Base-by-base conservation (phyloP, 2,329 filamentous ascomycete genomes). In the Fusarium agapanthi region DNA sequence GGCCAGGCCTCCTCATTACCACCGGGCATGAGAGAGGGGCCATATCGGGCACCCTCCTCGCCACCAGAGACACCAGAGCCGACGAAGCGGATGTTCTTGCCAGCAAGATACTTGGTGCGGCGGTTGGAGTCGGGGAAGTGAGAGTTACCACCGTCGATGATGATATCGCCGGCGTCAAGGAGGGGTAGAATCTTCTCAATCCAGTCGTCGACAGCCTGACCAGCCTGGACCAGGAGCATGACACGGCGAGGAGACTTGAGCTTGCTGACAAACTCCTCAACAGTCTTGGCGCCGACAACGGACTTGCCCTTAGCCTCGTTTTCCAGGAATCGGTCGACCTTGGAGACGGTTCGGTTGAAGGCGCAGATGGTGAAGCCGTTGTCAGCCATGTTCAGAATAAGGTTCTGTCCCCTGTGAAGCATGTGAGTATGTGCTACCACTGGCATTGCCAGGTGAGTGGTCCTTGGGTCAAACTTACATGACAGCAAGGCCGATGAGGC, bases 71-170 rank as follows among this genome's bases (percentile, higher is more conserved):
- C 96, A 92, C 96, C 96, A 80, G 92, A 93, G 81, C 96, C 96
- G 83, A 99, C 95, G 83, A 97, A 99, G 81, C 93, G 92, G 85
- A 99, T 93, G 79, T 94, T 93, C 92, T 98, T 98, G 80, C 83
- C 79, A 56, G 87, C 85, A 72, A 98, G 91, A 88, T 98, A 97
- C 86, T 93, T 88, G 84, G 94, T 95, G 82, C 96, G 94, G 86
- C 96, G 95, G 91, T 98, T 98, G 87, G 94, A 95, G 88, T 98
- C 96, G 82, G 96, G 96, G 91, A 93, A 99, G 89, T 98, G 96
- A 76, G 95, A 98, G 92, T 99, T 98, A 45, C 81, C 96, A 84
- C 96, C 96, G 82, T 99, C 96, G 81, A 99, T 98, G 89, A 99
- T 97, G 90, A 99, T 98, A 84, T 99, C 96, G 77, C 94, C 95